These are phyloP conservation scores for Pulveroboletus frians DNA, from an alignment of 768 basidiomycete genomes.

Conservation along the genomic window DNA sequence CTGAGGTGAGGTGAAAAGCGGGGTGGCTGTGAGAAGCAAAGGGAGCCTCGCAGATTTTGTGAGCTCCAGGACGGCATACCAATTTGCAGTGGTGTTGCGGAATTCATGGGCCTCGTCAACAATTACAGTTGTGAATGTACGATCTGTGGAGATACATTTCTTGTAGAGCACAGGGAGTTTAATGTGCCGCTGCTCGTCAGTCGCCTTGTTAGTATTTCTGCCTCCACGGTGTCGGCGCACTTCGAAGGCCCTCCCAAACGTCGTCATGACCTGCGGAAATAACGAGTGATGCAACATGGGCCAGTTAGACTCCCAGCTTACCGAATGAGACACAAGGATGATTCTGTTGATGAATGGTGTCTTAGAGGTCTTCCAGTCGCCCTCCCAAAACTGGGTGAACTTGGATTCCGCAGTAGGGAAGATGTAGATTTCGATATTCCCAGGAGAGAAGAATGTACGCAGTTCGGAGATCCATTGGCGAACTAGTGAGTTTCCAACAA, in stretches of 20 bases:
- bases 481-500: constrained; percentile 6
- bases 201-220: constrained; percentile 3
- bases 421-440: constrained; percentile 3
- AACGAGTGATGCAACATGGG: too few relatives aligned
- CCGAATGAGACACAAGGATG: constrained; percentile 4
- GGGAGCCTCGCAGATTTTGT: constrained; percentile 3
- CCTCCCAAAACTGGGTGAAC: constrained; percentile 5
- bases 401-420: constrained; percentile 3
- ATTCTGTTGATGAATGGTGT: constrained; percentile 2
- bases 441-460: constrained; percentile 1
- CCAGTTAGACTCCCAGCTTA: not conserved
- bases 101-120: constrained; percentile 5
- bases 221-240: not conserved
- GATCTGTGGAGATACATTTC: not conserved
- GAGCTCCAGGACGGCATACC: constrained; percentile 2
- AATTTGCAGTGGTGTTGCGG: constrained; percentile 2
- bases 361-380: constrained; percentile 3
- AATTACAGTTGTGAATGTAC: not conserved
- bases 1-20: constrained; percentile 2
- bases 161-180: constrained; percentile 5
- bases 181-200: constrained; percentile 1
- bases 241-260: constrained; percentile 5
- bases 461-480: constrained; percentile 1
- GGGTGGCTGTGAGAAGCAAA: constrained; percentile 2
- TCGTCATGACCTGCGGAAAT: constrained; percentile 6